Percentiles rank a stretch among this genome's conserved stretches.
phyloP scores from a whole-genome alignment of 768 basidiomycete genomes.

The Hericium erinaceus region DNA sequence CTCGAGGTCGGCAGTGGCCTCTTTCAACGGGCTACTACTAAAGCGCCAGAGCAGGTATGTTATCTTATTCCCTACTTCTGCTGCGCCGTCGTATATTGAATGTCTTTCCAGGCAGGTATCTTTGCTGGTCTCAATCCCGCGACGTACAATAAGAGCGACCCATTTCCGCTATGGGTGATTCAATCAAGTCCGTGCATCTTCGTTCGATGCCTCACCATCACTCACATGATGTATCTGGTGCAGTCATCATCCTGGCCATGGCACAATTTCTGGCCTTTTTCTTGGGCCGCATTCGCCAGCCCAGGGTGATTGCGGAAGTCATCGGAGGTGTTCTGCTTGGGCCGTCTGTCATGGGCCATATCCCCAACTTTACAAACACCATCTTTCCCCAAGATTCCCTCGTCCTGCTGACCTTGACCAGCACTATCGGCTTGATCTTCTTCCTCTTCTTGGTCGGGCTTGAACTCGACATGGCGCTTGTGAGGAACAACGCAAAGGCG shows the following conservation, averaged over 20 bases:
- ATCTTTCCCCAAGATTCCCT: constrained; percentile 34
- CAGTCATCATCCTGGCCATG: constrained; percentile 75
- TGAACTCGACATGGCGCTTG: constrained; percentile 68
- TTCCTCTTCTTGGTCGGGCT: constrained; percentile 81
- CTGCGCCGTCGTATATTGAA: neutral
- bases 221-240: neutral
- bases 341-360: constrained; percentile 59
- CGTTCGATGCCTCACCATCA: neutral
- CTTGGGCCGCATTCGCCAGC: constrained; percentile 69
- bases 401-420: constrained; percentile 57
- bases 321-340: constrained; percentile 86
- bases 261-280: constrained; percentile 61
- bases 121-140: constrained; percentile 71
- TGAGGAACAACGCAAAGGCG: constrained; percentile 52
- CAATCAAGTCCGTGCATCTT: constrained; percentile 47
- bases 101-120: constrained; percentile 51
- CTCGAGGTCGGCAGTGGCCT: constrained; percentile 20
- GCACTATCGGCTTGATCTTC: constrained; percentile 66
- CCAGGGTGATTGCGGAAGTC: constrained; percentile 90
- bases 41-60: constrained; percentile 19
- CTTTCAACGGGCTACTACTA: constrained; percentile 34
- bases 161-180: constrained; percentile 68
- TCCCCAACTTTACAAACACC: constrained; percentile 52
- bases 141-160: constrained; percentile 51
- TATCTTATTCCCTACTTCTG: neutral